Base-by-base conservation (phyloP, 1,284 basidiomycete genomes). In the Phylloboletellus chloephorus region DNA sequence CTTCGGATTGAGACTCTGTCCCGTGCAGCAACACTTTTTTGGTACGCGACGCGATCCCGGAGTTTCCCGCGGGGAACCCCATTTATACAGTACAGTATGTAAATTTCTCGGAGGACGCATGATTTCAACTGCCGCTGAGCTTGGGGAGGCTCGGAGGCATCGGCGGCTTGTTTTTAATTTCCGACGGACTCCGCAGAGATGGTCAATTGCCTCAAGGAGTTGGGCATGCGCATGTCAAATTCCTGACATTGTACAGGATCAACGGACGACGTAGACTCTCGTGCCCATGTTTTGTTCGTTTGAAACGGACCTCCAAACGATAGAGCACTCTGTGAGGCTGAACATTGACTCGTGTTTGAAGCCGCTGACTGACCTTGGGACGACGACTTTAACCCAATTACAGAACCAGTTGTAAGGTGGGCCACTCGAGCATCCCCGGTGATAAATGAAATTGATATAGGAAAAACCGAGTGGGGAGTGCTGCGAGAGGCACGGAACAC, bases 371-470 rank as follows among this genome's bases (percentile, higher is more conserved):
- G 12, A n/a, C 31, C 23, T 16, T 35, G n/a, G n/a, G n/a, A n/a
- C 33, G 33, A n/a, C n/a, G n/a, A n/a, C n/a, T n/a, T n/a, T n/a
- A n/a, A n/a, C n/a, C n/a, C n/a, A n/a, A n/a, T n/a, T n/a, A n/a
- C n/a, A n/a, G n/a, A n/a, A n/a, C n/a, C n/a, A n/a, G n/a, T n/a
- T 36, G 42, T 57, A 54, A 57, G 57, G 55, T 56, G 53, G 50
- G 56, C 39, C 31, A 34, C 33, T 31, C n/a, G 19, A 16, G 34
- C 50, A 50, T 57, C 58, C 41, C 50, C 43, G 41, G 34, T 47
- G 58, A 61, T 60, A 49, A 48, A 57, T 61, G 58, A 57, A 56
- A 47, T 36, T 41, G 44, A 48, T 59, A 48, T 48, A 52, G 39
- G 43, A 36, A n/a, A 28, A 42, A 39, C 40, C 15, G 40, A 30